These are phyloP conservation scores for Endocalyx cinctus DNA, from an alignment of 2,329 filamentous ascomycete genomes.

Conservation along the genomic window DNA sequence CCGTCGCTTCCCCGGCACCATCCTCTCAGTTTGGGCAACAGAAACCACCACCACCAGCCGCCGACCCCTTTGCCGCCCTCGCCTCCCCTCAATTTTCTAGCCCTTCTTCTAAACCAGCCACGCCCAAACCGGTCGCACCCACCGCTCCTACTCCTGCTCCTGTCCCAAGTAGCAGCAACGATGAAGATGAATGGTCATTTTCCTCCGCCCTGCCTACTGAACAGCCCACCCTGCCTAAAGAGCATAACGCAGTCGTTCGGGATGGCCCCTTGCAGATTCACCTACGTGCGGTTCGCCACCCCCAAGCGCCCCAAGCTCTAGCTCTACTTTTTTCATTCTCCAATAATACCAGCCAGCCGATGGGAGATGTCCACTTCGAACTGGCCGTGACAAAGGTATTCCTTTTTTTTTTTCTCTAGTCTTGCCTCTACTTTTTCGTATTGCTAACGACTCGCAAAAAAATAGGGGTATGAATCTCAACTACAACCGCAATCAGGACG, in stretches of 20 bases:
- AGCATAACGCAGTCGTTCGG: constrained; percentile 63
- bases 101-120: constrained; percentile 32
- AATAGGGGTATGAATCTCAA: constrained; percentile 71
- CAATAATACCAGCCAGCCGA: constrained; percentile 66
- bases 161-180: constrained; percentile 33
- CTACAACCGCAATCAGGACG: constrained; percentile 83
- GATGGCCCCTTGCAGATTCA: constrained; percentile 68
- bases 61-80: constrained; percentile 52
- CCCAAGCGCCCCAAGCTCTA: constrained; percentile 52
- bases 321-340: constrained; percentile 76
- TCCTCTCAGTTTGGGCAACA: constrained; percentile 43
- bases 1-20: constrained; percentile 44
- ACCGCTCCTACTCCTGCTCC: constrained; percentile 14
- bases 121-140: constrained; percentile 26
- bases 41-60: constrained; percentile 35
- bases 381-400: constrained; percentile 87
- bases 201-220: constrained; percentile 74
- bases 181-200: constrained; percentile 94
- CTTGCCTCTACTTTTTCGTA: neutral
- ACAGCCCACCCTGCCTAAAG: constrained; percentile 46
- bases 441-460: constrained; percentile 7
- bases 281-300: constrained; percentile 62
- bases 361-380: constrained; percentile 83
- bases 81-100: constrained; percentile 34
- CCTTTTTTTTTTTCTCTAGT: constrained; percentile 3